These are phyloP conservation scores for Cladophialophora bantiana DNA, from an alignment of 2,329 filamentous ascomycete species.

Conservation along the genomic window DNA sequence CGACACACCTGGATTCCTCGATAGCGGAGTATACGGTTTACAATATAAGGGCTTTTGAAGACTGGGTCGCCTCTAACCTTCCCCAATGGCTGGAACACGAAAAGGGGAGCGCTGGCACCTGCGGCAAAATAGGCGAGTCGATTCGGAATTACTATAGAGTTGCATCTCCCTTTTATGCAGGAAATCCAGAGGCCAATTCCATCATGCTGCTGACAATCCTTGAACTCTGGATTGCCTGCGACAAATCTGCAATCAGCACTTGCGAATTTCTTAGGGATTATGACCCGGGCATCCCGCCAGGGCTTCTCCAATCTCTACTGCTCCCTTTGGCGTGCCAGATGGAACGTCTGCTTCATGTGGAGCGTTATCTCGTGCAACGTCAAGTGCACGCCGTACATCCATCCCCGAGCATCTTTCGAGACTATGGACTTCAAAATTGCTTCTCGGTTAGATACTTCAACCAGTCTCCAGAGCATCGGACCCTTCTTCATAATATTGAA, in stretches of 20 bases:
- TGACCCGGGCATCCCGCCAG: constrained; percentile 15
- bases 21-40: constrained; percentile 1
- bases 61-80: neutral
- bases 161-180: constrained; percentile 9
- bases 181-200: constrained; percentile 6
- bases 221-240: constrained; percentile 20
- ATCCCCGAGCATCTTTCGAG: constrained; percentile 19
- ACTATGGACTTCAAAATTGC: constrained; percentile 29
- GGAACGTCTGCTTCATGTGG: constrained; percentile 31
- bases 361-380: constrained; percentile 18
- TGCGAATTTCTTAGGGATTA: constrained; percentile 22
- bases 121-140: neutral
- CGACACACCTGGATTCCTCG: neutral
- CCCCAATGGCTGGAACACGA: constrained; percentile 6
- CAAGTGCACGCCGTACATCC: neutral
- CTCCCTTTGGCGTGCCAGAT: constrained; percentile 40
- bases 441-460: constrained; percentile 61
- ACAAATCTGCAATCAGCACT: constrained; percentile 11
- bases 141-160: neutral
- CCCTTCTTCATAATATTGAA: constrained; percentile 50
- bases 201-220: constrained; percentile 1
- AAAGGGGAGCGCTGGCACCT: neutral
- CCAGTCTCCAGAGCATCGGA: constrained; percentile 51
- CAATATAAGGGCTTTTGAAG: neutral
- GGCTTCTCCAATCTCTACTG: constrained; percentile 38